Percentiles rank a stretch among this genome's conserved stretches.
These are phyloP conservation scores for Aspergillus sparsus DNA, from an alignment of 495 filamentous ascomycete species.

Conservation along the genomic window DNA sequence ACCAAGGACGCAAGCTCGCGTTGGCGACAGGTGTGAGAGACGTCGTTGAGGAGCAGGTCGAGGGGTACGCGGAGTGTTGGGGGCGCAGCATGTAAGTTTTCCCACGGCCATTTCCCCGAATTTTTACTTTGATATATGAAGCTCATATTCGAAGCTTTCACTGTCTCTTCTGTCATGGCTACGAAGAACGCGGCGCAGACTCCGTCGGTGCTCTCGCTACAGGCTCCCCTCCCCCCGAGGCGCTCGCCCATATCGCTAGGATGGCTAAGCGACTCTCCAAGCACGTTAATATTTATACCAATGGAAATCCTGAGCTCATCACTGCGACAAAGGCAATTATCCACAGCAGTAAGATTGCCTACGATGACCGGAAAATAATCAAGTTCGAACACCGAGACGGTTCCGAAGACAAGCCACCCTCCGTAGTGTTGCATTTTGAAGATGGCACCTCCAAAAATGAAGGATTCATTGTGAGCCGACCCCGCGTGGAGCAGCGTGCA, in stretches of 20 bases:
- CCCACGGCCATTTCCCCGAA: no score
- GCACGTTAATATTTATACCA: neutral
- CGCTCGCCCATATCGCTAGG: neutral
- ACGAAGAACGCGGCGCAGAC: neutral
- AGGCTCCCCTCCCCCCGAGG: neutral
- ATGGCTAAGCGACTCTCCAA: neutral
- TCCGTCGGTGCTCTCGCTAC: neutral
- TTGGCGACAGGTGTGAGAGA: constrained; percentile 7
- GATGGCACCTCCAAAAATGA: neutral
- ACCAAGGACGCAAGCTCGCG: constrained; percentile 1
- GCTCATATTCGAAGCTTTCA: no score
- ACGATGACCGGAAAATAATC: neutral
- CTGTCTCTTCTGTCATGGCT: neutral
- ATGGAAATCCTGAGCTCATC: neutral
- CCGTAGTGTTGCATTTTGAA: neutral
- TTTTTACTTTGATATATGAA: no score
- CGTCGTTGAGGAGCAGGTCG: neutral
- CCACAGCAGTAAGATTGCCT: neutral
- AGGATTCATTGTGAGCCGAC: neutral
- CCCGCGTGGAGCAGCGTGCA: neutral
- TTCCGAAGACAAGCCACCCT: neutral
- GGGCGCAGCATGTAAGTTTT: constrained; percentile 6
- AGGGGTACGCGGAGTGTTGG: constrained; percentile 9
- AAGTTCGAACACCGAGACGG: neutral
- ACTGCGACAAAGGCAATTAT: neutral